Conservation (phyloP, 1,139 yeast species). For the Hemisphaericaspora lyxosophila region DNA sequence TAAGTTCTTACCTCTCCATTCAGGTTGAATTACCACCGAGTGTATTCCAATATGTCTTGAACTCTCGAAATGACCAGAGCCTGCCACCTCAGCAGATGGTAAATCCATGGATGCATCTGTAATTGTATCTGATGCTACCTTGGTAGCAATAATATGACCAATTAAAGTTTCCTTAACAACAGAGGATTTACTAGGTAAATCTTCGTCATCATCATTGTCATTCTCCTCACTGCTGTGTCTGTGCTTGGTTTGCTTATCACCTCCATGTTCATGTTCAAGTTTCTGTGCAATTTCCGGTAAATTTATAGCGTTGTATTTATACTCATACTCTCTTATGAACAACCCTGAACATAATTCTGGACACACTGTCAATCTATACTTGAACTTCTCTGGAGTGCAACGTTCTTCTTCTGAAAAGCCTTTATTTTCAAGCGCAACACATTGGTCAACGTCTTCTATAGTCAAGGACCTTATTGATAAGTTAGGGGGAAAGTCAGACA, state of each 20-base stretch:
- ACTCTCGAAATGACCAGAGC: constrained; percentile 77
- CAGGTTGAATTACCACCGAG: constrained; percentile 74
- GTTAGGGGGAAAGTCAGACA: constrained; percentile 52
- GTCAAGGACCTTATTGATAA: constrained; percentile 82
- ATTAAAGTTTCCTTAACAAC: constrained; percentile 65
- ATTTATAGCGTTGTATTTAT: constrained; percentile 44
- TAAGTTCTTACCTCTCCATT: constrained; percentile 76
- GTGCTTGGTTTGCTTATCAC: constrained; percentile 21
- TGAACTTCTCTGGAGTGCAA: constrained; percentile 60
- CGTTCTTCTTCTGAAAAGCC: constrained; percentile 72
- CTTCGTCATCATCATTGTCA: constrained; percentile 34
- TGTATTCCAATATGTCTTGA: constrained; percentile 81
- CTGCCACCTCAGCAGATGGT: constrained; percentile 48
- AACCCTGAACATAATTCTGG: constrained; percentile 92
- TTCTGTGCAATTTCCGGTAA: constrained; percentile 43
- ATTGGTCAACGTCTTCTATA: constrained; percentile 64
- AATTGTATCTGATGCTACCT: constrained; percentile 52
- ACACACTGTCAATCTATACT: constrained; percentile 72
- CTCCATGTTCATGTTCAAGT: constrained; percentile 26
- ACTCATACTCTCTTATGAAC: constrained; percentile 67
- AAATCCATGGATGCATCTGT: constrained; percentile 68
- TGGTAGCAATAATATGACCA: constrained; percentile 85
- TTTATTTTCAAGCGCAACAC: constrained; percentile 57
- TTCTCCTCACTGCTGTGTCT: constrained; percentile 24
- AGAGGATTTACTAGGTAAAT: constrained; percentile 50